Evolutionary conservation across 371 early-diverging fungal species (phyloP), one percentile per base, ranked within the genome.

Genomic region (Fennellomyces sp.): DNA sequence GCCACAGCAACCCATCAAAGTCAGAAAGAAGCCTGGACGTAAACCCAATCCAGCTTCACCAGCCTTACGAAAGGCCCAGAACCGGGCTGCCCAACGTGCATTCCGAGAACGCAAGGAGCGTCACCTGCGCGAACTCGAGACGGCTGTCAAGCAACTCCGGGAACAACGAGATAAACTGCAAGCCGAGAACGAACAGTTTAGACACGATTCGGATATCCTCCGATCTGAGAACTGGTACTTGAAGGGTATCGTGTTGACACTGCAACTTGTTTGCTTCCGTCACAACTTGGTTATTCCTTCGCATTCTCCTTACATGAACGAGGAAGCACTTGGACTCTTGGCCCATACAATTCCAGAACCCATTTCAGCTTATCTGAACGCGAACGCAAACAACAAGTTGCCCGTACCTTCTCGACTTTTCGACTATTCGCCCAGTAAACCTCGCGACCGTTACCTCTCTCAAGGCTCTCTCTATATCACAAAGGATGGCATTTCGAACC

Each of bases 71-170:
- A 91, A 90, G 45, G 91, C 89, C 23, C 93, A 92, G 65, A 92
- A 92, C 70, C 70, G 93, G 39, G 91, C 90, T 4, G 92, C 92
- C 0, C 92, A 92, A 69, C 77, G 91, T 23, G 92, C 91, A 2
- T 92, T 91, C 65, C 73, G 93, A 48, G 90, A 92, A 65, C 85
- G 93, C 52, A 91, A 90, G 70, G 90, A 91, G 64, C 70, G 83
- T 42, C 88, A 91, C 58, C 73, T 91, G 33, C 68, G 80, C 51
- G 81, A 86, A 28, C 73, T 92, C 5, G 92, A 92, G 67, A 67
- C 73, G 28, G 73, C 81, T 7, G 84, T 89, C 58, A 85, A 84
- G 64, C 83, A 84, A 30, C 72, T 91, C 30, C 71, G 80, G 31
- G 85, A 87, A 33, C 78, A 75, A 45, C 70, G 84, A 50, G 74